Base-by-base conservation (phyloP, 495 filamentous ascomycete genomes). In the Penicillium odoratum region DNA sequence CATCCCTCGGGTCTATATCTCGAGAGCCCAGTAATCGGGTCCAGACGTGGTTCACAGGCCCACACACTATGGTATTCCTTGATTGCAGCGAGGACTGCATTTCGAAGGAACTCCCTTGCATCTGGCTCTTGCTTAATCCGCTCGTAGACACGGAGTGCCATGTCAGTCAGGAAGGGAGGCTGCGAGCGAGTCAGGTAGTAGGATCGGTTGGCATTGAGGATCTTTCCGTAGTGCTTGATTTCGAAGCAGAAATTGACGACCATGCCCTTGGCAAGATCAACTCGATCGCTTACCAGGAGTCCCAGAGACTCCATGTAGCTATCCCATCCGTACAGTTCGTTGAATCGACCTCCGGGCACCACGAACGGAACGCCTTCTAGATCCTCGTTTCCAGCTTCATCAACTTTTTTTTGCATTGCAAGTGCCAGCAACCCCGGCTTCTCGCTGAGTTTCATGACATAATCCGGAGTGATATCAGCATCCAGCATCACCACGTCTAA, bases 211-310 rank as follows among this genome's bases (percentile, higher is more conserved):
- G 94, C 94, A 72, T 98, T 98, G 59, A 97, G 85, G 56, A 98
- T 93, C 75, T 97, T 98, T 55, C 91, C 93, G 69, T 98, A 98
- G 73, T 98, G 95, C 73, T 91, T 86, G 74, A 98, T 97, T 76
- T 90, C 93, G 75, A 98, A 98, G 71, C 89, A 93, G 73, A 98
- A 98, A 74, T 98, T 93, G 61, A 84, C 74, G 33, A 98, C 91
- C 90, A 98, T 98, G 26, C 88, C 82, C 74, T 96, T 95, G 54
- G 90, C 91, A 40, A 98, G 75, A 65, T 96, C 83, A 36, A 88
- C 85, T 48, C 88, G 87, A 65, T 90, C 88, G 67, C 92, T 88
- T 58, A 86, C 85, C 40, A 97, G 72, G 59, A 98, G 79, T 5
- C 93, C 92, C 9, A 97, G 77, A 7, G 93, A 91, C 64, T 91